Conservation (phyloP, 257 asterid genomes). For the Catharanthus roseus region DNA sequence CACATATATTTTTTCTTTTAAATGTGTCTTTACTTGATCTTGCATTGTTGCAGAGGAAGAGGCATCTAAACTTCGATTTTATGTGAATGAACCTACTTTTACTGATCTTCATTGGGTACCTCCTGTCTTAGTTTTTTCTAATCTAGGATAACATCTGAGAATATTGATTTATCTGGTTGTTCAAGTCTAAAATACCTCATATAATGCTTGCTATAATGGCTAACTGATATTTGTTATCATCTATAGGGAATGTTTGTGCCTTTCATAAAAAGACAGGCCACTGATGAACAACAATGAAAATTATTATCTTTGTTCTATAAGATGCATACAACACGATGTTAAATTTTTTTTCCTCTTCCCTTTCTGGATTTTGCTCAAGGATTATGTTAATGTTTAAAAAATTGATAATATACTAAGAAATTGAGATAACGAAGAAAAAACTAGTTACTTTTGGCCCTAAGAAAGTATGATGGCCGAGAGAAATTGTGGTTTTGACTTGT, state of each 20-base stretch:
- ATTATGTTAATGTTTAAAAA: not conserved
- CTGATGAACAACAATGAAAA: conserved; percentile 81
- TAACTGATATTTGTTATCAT: conserved; percentile 18
- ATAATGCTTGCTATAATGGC: conserved; percentile 2
- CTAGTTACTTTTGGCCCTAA: not conserved
- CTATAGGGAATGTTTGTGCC: conserved; percentile 95
- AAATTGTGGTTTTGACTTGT: not conserved
- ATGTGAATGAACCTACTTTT: conserved; percentile 80
- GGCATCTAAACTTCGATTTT: conserved; percentile 68
- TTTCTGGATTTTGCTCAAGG: not conserved
- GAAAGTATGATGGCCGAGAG: no score
- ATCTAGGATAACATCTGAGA: not conserved
- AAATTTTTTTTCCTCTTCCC: no score
- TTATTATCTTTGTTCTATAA: conserved; percentile 90
- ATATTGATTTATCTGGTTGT: not conserved
- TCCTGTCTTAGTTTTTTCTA: conserved; percentile 5
- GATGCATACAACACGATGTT: conserved; percentile 98
- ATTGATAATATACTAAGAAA: not conserved
- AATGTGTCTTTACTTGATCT: conserved; percentile 9
- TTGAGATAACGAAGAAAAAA: not conserved
- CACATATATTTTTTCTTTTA: conserved; percentile 7
- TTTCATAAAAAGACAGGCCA: conserved; percentile 86
- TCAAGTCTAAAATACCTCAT: not conserved
- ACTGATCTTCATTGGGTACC: conserved; percentile 99
- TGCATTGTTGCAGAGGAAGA: conserved; percentile 65